Conservation (phyloP, 768 basidiomycete species). For the Scleroderma bovista region DNA sequence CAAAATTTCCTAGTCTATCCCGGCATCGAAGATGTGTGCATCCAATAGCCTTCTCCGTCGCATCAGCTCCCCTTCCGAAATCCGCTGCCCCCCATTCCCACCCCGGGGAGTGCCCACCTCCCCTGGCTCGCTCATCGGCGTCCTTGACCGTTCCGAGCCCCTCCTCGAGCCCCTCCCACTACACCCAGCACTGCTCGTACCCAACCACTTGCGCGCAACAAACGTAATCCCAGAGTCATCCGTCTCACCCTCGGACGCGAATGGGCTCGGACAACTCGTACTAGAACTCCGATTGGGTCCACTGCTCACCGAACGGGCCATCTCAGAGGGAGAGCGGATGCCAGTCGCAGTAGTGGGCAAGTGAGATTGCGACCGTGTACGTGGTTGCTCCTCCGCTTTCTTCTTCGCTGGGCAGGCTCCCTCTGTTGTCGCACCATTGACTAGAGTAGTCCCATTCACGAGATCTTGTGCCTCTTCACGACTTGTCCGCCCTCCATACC, state of each 20-base stretch:
- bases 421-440: not conserved
- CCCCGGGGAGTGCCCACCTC: slow-evolving; percentile 27
- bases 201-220: slow-evolving; percentile 48
- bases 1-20: not conserved
- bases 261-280: slow-evolving; percentile 23
- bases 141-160: slow-evolving; percentile 12
- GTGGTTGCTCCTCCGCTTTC: too few species aligned
- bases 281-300: too few species aligned
- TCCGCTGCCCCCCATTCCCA: slow-evolving; percentile 52
- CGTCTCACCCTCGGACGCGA: slow-evolving; percentile 55
- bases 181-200: slow-evolving; percentile 2
- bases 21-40: slow-evolving; percentile 51
- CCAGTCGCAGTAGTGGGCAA: too few species aligned
- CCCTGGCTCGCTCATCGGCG: slow-evolving; percentile 8
- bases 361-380: too few species aligned
- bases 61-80: slow-evolving; percentile 76
- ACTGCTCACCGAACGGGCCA: too few species aligned
- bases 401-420: too few species aligned
- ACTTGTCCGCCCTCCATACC: slow-evolving; percentile 25
- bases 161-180: slow-evolving; percentile 22
- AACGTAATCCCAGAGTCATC: slow-evolving; percentile 71
- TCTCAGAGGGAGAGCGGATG: too few species aligned
- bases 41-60: slow-evolving; percentile 72
- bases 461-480: slow-evolving; percentile 12
- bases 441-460: not conserved